phyloP scores from a whole-genome alignment of 169 alveolate species.

The Plasmodium falciparum region DNA sequence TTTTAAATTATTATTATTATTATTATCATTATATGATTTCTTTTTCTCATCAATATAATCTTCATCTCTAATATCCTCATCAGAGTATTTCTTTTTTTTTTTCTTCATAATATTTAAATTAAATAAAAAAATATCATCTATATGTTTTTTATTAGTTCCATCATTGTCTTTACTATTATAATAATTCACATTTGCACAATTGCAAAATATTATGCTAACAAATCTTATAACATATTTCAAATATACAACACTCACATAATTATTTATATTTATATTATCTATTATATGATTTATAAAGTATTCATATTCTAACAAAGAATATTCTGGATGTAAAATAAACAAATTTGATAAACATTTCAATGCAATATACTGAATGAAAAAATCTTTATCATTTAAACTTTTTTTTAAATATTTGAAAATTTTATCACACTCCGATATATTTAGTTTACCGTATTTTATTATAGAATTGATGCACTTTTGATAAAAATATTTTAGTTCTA shows the following conservation, averaged over 20 bases:
- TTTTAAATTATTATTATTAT: background rate
- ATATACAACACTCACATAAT: constrained; percentile 2
- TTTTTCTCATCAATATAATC: constrained; percentile 5
- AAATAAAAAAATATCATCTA: background rate
- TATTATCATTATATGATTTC: background rate
- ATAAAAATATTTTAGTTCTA: constrained; percentile 38
- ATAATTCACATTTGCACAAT: constrained; percentile 54
- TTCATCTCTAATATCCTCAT: background rate
- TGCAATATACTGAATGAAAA: constrained; percentile 21
- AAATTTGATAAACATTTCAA: constrained; percentile 47
- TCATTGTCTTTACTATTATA: constrained; percentile 8
- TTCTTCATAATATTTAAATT: background rate
- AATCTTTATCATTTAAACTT: constrained; percentile 47
- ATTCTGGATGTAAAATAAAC: constrained; percentile 62
- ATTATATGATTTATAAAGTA: constrained; percentile 33
- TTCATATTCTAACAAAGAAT: constrained; percentile 53
- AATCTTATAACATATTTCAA: constrained; percentile 30
- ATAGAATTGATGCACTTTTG: constrained; percentile 16
- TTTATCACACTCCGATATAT: constrained; percentile 23
- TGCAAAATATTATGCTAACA: constrained; percentile 43
- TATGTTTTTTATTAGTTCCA: background rate
- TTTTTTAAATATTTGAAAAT: constrained; percentile 41
- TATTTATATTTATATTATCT: constrained; percentile 15
- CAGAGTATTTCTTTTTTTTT: constrained; percentile 12
- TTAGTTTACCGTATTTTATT: constrained; percentile 23